Evolutionary conservation across 2,329 filamentous ascomycete species (phyloP).

Genomic region (Penicillium aurantiogriseum): DNA sequence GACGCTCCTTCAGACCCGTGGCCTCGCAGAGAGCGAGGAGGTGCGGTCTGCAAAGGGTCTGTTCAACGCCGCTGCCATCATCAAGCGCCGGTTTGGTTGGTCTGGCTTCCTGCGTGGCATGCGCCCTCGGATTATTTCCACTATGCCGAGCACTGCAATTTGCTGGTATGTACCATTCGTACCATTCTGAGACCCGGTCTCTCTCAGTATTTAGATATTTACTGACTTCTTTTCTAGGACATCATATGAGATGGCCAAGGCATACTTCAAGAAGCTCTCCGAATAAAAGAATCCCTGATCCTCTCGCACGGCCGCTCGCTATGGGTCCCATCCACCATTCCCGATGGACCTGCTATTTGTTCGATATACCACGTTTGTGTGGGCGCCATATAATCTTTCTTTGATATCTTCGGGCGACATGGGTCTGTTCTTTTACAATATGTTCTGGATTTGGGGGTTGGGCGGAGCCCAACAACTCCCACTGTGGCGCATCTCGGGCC

Average conservation of each 20-base stretch:
- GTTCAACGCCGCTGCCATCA: constrained; percentile 72
- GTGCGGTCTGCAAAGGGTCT: constrained; percentile 83
- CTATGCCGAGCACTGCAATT: constrained; percentile 98
- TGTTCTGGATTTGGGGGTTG: constrained; percentile 5
- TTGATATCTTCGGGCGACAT: constrained; percentile 14
- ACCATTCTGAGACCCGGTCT: background rate
- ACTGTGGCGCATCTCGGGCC: constrained; percentile 10
- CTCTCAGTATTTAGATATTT: background rate
- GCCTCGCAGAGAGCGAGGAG: constrained; percentile 75
- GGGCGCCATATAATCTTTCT: constrained; percentile 11
- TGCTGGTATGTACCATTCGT: constrained; percentile 70
- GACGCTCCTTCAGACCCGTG: constrained; percentile 91
- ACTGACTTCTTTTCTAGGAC: constrained; percentile 47
- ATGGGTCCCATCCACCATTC: constrained; percentile 5
- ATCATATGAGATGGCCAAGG: constrained; percentile 67
- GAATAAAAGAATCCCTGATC: constrained; percentile 17
- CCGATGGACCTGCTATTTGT: constrained; percentile 10
- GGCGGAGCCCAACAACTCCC: constrained; percentile 13
- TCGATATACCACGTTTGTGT: constrained; percentile 13
- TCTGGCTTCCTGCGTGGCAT: constrained; percentile 91
- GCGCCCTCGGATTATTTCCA: constrained; percentile 85
- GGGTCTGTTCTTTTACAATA: constrained; percentile 13
- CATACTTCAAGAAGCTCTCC: constrained; percentile 58
- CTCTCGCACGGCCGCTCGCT: constrained; percentile 2
- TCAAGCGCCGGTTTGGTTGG: constrained; percentile 79